Conservation (phyloP, 208 protist genomes). For the Polymyxa betae region DNA sequence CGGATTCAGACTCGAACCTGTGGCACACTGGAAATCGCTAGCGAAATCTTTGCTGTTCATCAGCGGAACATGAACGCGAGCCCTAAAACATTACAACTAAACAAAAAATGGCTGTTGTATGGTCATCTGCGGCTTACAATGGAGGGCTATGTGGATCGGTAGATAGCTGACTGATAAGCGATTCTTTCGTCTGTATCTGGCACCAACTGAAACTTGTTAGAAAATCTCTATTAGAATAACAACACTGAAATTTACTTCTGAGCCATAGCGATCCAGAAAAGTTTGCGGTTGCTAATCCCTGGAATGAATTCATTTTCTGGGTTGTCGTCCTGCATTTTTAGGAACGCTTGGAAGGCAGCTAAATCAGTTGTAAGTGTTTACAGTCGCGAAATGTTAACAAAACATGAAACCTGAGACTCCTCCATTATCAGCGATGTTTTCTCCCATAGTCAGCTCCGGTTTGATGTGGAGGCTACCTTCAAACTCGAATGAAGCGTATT, state of each 20-base stretch:
- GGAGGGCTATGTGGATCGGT: slow-evolving; percentile 51
- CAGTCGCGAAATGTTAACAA: background rate
- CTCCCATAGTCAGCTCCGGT: slow-evolving; percentile 66
- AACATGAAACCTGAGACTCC: slow-evolving; percentile 32
- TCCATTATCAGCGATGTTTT: slow-evolving; percentile 67
- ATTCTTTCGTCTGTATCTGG: background rate
- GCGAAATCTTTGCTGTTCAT: slow-evolving; percentile 27
- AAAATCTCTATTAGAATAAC: background rate
- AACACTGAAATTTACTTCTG: background rate
- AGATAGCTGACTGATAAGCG: background rate
- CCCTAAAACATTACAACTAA: no score
- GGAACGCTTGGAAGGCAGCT: background rate
- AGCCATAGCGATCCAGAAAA: slow-evolving; percentile 35
- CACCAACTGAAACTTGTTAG: background rate
- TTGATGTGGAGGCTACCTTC: slow-evolving; percentile 33
- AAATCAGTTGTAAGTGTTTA: background rate
- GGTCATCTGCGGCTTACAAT: background rate
- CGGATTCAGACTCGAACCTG: background rate
- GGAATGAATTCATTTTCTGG: background rate
- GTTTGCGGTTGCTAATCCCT: background rate
- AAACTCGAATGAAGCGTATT: background rate
- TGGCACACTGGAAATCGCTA: background rate
- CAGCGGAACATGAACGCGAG: slow-evolving; percentile 32
- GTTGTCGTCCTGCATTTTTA: background rate
- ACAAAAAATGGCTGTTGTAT: background rate